These are phyloP conservation scores for Tricharina praecox DNA, from an alignment of 495 filamentous ascomycete species.

Conservation along the genomic window DNA sequence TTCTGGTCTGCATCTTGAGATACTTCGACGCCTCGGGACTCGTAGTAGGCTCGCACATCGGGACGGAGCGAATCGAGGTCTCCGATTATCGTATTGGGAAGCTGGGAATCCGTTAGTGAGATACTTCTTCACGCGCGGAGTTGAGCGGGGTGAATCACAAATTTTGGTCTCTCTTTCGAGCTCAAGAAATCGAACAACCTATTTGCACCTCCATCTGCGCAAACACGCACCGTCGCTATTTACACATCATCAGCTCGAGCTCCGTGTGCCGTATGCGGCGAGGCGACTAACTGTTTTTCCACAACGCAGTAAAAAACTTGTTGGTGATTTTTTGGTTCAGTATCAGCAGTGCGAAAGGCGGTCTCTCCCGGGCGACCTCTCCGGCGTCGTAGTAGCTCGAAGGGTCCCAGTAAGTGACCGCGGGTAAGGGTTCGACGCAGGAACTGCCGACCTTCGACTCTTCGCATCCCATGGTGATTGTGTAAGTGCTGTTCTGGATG, in stretches of 20 bases:
- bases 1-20: slow-evolving; percentile 58
- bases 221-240: slow-evolving; percentile 34
- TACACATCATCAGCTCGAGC: slow-evolving; percentile 13
- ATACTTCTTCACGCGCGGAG: background rate
- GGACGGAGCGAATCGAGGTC: slow-evolving; percentile 70
- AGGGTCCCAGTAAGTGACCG: slow-evolving; percentile 36
- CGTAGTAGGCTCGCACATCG: slow-evolving; percentile 43
- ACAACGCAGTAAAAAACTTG: slow-evolving; percentile 34
- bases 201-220: slow-evolving; percentile 87
- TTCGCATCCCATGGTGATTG: slow-evolving; percentile 25
- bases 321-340: slow-evolving; percentile 55
- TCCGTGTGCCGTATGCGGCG: background rate
- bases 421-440: background rate
- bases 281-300: slow-evolving; percentile 38
- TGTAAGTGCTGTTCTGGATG: too few relatives aligned
- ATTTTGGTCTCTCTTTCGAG: slow-evolving; percentile 10
- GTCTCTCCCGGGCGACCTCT: slow-evolving; percentile 14
- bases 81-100: slow-evolving; percentile 59
- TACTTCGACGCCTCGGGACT: slow-evolving; percentile 35
- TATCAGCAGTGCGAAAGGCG: slow-evolving; percentile 43
- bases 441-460: slow-evolving; percentile 10
- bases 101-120: slow-evolving; percentile 18
- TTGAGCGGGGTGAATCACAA: slow-evolving; percentile 7
- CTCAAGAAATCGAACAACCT: slow-evolving; percentile 43
- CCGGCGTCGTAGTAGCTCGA: slow-evolving; percentile 33